phyloP scores from a whole-genome alignment of 805 yeast genomes.

The Hanseniaspora occidentalis region DNA sequence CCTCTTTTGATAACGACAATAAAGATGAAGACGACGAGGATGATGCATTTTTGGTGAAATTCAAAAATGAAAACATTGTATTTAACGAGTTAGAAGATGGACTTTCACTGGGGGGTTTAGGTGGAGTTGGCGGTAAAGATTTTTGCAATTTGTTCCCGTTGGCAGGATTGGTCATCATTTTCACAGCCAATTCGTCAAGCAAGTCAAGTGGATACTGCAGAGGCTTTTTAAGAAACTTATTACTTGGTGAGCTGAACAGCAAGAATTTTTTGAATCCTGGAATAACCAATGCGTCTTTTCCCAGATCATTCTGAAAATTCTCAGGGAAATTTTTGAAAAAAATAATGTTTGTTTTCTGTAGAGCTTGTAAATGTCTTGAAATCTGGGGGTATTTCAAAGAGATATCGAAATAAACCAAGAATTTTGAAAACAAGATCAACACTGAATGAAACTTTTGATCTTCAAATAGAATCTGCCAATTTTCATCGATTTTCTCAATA shows the following conservation, averaged over 20 bases:
- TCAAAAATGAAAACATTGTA: background rate
- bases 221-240: slow-evolving; percentile 7
- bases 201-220: slow-evolving; percentile 19
- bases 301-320: background rate
- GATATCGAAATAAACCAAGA: slow-evolving; percentile 1
- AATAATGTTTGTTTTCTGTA: background rate
- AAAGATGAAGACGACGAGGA: background rate
- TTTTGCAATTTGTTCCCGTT: slow-evolving; percentile 6
- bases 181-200: slow-evolving; percentile 15
- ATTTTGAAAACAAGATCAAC: slow-evolving; percentile 5
- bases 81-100: background rate
- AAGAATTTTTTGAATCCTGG: slow-evolving; percentile 1
- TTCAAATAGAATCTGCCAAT: slow-evolving; percentile 12
- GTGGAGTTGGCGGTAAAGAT: no score
- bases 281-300: background rate
- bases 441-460: slow-evolving; percentile 11
- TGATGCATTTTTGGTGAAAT: background rate
- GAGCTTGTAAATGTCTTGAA: background rate
- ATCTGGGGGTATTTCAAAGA: background rate
- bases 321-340: background rate
- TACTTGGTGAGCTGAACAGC: background rate
- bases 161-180: slow-evolving; percentile 11
- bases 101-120: no score
- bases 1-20: no score
- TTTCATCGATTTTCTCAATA: slow-evolving; percentile 6